Conservation (phyloP, 495 filamentous ascomycete genomes). For the Platismatia glauca region DNA sequence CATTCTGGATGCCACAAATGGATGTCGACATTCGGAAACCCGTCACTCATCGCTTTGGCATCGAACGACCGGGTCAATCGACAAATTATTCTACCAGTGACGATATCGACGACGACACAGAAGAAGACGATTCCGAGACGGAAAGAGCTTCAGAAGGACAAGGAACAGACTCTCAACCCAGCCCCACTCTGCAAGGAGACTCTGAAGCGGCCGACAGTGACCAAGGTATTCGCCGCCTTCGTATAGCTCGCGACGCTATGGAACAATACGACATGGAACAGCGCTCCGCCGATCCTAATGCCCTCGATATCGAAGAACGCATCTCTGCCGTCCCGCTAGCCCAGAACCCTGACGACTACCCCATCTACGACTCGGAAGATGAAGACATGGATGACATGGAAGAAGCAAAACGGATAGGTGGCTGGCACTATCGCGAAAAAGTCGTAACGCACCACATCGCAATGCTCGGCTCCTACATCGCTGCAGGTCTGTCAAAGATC, state of each 20-base stretch:
- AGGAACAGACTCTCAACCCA: conserved; percentile 10
- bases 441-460: conserved; percentile 41
- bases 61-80: conserved; percentile 66
- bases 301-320: conserved; percentile 68
- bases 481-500: conserved; percentile 39
- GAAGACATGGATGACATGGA: conserved; percentile 55
- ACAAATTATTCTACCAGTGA: conserved; percentile 69
- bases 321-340: conserved; percentile 51
- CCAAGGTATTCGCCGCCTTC: conserved; percentile 32
- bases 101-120: conserved; percentile 50
- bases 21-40: conserved; percentile 95
- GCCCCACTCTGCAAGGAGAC: conserved; percentile 14
- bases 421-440: conserved; percentile 57
- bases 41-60: conserved; percentile 73
- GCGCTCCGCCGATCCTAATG: conserved; percentile 42
- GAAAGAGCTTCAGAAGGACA: conserved; percentile 20
- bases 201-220: conserved; percentile 19
- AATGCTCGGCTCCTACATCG: conserved; percentile 33
- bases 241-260: conserved; percentile 37
- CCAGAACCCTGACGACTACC: conserved; percentile 58
- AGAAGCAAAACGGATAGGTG: conserved; percentile 62
- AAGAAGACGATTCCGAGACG: conserved; percentile 44
- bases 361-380: conserved; percentile 85
- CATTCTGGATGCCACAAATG: conserved; percentile 99
- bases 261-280: conserved; percentile 40